These are phyloP conservation scores for Vitis rotundifolia DNA, from an alignment of 164 flowering plant species.

Conservation along the genomic window DNA sequence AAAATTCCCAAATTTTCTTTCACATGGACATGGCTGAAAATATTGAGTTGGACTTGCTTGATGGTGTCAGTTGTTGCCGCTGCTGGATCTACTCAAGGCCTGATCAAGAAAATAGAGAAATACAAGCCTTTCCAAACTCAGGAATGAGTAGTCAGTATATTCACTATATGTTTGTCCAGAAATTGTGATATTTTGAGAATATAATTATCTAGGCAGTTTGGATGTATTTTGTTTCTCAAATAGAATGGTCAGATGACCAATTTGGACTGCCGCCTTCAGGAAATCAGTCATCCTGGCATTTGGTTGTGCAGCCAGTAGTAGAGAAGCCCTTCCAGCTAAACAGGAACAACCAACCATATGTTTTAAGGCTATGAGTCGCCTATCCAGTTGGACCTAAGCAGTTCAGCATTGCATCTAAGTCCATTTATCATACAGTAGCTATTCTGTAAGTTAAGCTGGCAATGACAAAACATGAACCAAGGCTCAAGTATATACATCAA, in stretches of 20 bases:
- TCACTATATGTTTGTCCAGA: background rate
- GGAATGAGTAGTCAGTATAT: constrained; percentile 5
- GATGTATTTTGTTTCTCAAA: background rate
- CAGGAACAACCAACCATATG: no score
- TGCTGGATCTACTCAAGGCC: constrained; percentile 76
- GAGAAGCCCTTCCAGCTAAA: no score
- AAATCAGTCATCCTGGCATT: background rate
- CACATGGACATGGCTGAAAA: constrained; percentile 69
- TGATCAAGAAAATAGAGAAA: constrained; percentile 37
- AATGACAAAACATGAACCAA: no score
- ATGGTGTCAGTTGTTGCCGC: constrained; percentile 66
- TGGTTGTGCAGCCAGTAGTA: background rate
- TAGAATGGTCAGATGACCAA: background rate
- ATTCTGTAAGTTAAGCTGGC: no score
- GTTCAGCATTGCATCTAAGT: no score
- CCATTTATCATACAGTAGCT: no score
- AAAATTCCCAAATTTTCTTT: constrained; percentile 47
- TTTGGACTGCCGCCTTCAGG: background rate
- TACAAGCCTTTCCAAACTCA: constrained; percentile 64
- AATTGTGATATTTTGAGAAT: background rate
- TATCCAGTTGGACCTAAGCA: no score
- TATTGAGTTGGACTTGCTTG: constrained; percentile 69
- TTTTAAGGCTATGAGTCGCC: no score
- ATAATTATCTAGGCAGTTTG: background rate
- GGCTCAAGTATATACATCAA: no score